Conservation (phyloP, 2,329 filamentous ascomycete genomes). For the Colletotrichum lindemuthianum region DNA sequence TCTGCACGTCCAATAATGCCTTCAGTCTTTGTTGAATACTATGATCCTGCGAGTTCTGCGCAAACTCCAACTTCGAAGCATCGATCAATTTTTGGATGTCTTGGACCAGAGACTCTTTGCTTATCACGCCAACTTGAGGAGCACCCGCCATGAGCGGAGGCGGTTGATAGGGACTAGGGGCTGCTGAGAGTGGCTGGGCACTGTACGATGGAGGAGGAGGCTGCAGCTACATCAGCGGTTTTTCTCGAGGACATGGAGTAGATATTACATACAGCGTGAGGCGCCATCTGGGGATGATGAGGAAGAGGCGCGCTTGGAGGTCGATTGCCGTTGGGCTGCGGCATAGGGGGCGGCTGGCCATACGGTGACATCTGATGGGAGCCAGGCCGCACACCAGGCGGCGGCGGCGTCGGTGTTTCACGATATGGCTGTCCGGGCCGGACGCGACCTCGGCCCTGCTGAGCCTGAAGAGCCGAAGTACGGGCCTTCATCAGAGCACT, state of each 20-base stretch:
- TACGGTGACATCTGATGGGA: conserved; percentile 47
- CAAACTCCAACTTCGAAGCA: conserved; percentile 77
- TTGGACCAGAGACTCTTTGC: conserved; percentile 79
- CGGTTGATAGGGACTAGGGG: conserved; percentile 53
- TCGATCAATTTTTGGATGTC: conserved; percentile 84
- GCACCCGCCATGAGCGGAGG: conserved; percentile 46
- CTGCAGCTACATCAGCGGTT: conserved; percentile 39
- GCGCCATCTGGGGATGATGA: conserved; percentile 26
- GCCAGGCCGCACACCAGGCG: conserved; percentile 58
- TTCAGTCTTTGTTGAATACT: conserved; percentile 82
- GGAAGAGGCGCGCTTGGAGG: conserved; percentile 35
- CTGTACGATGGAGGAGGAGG: conserved; percentile 48
- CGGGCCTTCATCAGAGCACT: conserved; percentile 89
- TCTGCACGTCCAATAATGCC: conserved; percentile 86
- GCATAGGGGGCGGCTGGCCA: conserved; percentile 49
- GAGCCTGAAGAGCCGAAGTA: conserved; percentile 61
- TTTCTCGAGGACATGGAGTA: not conserved
- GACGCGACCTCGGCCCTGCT: conserved; percentile 53
- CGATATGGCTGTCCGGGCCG: conserved; percentile 65
- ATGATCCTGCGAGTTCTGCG: conserved; percentile 78
- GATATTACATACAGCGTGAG: conserved; percentile 27
- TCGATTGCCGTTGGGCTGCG: conserved; percentile 45
- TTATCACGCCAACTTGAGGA: conserved; percentile 55
- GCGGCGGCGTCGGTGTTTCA: conserved; percentile 75
- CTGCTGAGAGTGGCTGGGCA: conserved; percentile 49